A percentile compares a stretch with the other conserved stretches of the same genome.
Conservation (phyloP, 768 basidiomycete genomes). For the Trametes meyenii region DNA sequence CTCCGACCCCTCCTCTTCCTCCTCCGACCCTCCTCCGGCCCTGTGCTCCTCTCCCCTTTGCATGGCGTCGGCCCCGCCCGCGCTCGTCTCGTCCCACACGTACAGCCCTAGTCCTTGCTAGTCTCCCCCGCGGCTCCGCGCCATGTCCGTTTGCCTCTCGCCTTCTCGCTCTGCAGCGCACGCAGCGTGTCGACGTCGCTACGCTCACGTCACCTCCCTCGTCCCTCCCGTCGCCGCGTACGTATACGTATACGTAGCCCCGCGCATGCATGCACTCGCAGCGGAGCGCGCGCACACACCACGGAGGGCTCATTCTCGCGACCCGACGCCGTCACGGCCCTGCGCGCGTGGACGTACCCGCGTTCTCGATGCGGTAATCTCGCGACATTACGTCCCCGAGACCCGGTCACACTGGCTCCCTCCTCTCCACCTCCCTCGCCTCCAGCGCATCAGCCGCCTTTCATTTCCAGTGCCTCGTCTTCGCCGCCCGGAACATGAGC, state of each 20-base stretch:
- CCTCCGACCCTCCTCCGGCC: background rate
- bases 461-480: background rate
- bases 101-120: no score
- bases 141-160: background rate
- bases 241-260: no score
- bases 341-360: no score
- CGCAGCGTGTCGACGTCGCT: background rate
- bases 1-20: background rate
- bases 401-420: constrained; percentile 2
- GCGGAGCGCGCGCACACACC: no score
- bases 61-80: no score
- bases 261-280: background rate
- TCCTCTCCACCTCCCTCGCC: background rate
- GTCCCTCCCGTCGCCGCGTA: background rate
- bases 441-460: background rate
- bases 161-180: constrained; percentile 3
- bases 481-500: background rate
- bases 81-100: no score
- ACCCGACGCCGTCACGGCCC: no score
- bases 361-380: background rate
- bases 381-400: constrained; percentile 6
- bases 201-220: constrained; percentile 2
- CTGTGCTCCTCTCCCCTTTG: no score
- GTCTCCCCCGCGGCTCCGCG: constrained; percentile 7
- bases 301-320: no score